Conservation (phyloP, 352 stramenopile species). For the Globisporangium heterothallicum region DNA sequence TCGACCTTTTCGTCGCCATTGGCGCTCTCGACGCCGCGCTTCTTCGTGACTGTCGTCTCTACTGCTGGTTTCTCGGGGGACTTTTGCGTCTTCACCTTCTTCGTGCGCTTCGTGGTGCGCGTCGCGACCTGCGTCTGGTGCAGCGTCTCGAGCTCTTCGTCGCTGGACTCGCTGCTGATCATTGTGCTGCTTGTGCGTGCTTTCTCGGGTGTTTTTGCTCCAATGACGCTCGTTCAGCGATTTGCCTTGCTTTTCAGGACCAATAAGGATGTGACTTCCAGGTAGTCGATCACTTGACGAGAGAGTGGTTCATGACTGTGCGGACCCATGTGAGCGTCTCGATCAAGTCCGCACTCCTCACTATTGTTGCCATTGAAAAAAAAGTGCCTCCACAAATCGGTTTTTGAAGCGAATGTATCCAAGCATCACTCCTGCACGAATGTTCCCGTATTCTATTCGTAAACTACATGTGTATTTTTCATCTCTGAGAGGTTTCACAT, state of each 20-base stretch:
- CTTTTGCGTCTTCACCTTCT: conserved; percentile 29
- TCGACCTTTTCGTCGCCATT: conserved; percentile 4
- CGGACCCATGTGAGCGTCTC: no score
- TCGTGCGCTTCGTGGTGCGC: conserved; percentile 25
- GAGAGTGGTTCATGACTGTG: no score
- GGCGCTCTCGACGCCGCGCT: conserved; percentile 9
- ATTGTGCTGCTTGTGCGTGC: conserved; percentile 25
- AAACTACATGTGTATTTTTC: no score
- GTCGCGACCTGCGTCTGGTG: conserved; percentile 33
- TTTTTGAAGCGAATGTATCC: no score
- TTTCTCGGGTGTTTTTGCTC: neutral
- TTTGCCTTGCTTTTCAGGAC: no score
- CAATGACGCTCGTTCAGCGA: neutral
- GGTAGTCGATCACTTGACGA: neutral
- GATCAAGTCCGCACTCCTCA: neutral
- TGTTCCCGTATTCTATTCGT: no score
- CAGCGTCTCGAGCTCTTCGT: conserved; percentile 79
- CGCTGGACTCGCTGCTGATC: conserved; percentile 88
- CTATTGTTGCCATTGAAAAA: neutral
- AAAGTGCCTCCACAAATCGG: no score
- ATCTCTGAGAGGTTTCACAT: no score
- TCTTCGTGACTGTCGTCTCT: conserved; percentile 13
- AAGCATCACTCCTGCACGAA: no score
- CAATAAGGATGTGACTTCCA: neutral
- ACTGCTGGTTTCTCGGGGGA: conserved; percentile 10